Evolutionary conservation across 2,329 filamentous ascomycete species (phyloP), one percentile per base, ranked within the genome.

Genomic region (Diaporthe citriasiana): DNA sequence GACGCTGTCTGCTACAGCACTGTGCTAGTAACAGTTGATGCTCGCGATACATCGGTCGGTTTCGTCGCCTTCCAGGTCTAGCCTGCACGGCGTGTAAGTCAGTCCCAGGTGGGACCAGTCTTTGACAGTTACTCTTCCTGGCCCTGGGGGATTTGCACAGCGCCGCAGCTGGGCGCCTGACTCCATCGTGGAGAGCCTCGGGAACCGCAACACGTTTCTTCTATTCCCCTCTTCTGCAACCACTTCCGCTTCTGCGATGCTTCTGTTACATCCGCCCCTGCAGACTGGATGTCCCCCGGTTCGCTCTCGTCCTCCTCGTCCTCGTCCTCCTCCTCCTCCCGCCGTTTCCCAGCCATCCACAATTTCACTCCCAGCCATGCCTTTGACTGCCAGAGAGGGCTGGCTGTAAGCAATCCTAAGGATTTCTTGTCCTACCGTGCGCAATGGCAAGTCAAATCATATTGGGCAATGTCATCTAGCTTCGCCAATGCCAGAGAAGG

Each of bases 71-170:
- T 40, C 22, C 53, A 38, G 19, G n/a, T 27, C 10, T 50, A 45
- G 69, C 38, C 63, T 66, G 35, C 69, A 50, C 45, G 69, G 45
- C 56, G 69, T 71, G 45, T 53, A 53, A 71, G 69, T 45, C 45
- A 45, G 45, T 51, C 60, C 30, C 19, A 35, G 45, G 69, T 53
- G 56, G 69, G 56, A 53, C 69, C 47, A 50, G n/a, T 47, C 33
- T 27, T 59, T 60, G 53, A 50, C 51, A 56, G 25, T 59, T 40
- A 45, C 53, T 55, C 33, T 38, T 50, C n/a, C 68, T 71, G 69
- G 35, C n/a, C 56, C 55, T 22, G 55, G 69, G 69, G 69, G 55
- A 71, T 50, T 60, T 71, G 30, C 69, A 71, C 69, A 35, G 69
- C 55, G 45, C 40, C 68, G 69, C 69, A 51, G 19, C 47, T 47